These are phyloP conservation scores for Pseudogymnoascus sp. DNA, from an alignment of 2,329 filamentous ascomycete genomes.

Conservation along the genomic window DNA sequence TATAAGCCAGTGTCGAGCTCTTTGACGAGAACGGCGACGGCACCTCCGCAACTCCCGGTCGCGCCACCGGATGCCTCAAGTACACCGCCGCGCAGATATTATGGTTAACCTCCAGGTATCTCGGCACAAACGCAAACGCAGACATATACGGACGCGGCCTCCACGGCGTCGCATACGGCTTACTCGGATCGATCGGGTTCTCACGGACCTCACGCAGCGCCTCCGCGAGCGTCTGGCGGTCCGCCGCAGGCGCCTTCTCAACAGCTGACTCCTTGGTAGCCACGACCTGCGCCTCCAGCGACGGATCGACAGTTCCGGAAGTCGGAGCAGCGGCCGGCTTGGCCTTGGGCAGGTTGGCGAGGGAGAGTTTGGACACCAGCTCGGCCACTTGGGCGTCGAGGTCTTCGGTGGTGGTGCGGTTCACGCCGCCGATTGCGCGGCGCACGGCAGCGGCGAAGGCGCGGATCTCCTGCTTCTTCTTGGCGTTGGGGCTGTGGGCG, in stretches of 20 bases:
- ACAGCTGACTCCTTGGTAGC: not conserved
- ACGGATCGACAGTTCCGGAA: conserved; percentile 18
- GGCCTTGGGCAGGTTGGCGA: conserved; percentile 29
- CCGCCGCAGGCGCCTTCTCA: conserved; percentile 23
- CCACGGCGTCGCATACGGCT: conserved; percentile 92
- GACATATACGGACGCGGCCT: conserved; percentile 77
- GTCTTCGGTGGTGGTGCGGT: conserved; percentile 39
- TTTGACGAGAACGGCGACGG: conserved; percentile 72
- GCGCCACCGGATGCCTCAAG: conserved; percentile 84
- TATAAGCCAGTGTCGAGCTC: conserved; percentile 76
- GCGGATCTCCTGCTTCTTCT: conserved; percentile 69
- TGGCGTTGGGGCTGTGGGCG: conserved; percentile 50
- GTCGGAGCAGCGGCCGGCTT: conserved; percentile 16
- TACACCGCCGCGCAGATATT: conserved; percentile 95
- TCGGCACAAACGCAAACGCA: conserved; percentile 88
- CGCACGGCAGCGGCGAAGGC: conserved; percentile 54
- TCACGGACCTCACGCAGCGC: conserved; percentile 42
- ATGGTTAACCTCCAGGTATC: conserved; percentile 96
- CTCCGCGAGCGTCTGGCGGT: conserved; percentile 15
- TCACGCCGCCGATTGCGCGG: conserved; percentile 30
- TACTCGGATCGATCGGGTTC: conserved; percentile 69
- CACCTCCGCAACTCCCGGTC: conserved; percentile 72
- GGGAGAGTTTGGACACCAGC: conserved; percentile 43
- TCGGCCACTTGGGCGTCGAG: conserved; percentile 50
- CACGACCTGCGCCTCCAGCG: conserved; percentile 21